Percentiles rank a stretch among this genome's conserved stretches.
phyloP scores from a whole-genome alignment of 768 basidiomycete species.

The Arthromyces matolae region DNA sequence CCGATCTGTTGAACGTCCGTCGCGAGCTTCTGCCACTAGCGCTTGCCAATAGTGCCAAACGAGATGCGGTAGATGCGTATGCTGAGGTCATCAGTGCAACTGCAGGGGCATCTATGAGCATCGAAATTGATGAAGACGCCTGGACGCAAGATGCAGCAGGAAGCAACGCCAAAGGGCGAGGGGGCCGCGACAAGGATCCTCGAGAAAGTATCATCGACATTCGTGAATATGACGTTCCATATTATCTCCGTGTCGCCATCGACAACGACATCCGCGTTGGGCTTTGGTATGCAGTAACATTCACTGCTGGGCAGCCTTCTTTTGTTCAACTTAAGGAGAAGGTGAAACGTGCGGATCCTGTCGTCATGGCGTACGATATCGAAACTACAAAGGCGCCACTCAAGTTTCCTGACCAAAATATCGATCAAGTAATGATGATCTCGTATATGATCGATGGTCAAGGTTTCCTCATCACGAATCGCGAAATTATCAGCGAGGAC shows the following conservation, averaged over 20 bases:
- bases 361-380: slow-evolving; percentile 99
- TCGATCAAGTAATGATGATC: slow-evolving; percentile 99
- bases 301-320: slow-evolving; percentile 73
- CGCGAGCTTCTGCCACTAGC: slow-evolving; percentile 90
- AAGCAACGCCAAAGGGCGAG: slow-evolving; percentile 27
- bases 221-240: slow-evolving; percentile 94
- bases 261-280: slow-evolving; percentile 98
- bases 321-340: slow-evolving; percentile 73
- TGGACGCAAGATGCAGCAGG: slow-evolving; percentile 44
- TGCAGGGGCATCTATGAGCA: slow-evolving; percentile 59
- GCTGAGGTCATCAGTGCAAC: slow-evolving; percentile 91
- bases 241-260: slow-evolving; percentile 98
- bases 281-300: slow-evolving; percentile 92
- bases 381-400: slow-evolving; percentile 99
- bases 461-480: slow-evolving; percentile 95
- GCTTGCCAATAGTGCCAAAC: slow-evolving; percentile 84
- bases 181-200: slow-evolving; percentile 69
- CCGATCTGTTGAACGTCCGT: slow-evolving; percentile 83
- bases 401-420: slow-evolving; percentile 93
- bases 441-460: slow-evolving; percentile 99
- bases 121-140: slow-evolving; percentile 62
- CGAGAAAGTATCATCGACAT: slow-evolving; percentile 90
- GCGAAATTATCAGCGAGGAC: slow-evolving; percentile 95
- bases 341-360: slow-evolving; percentile 97
- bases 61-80: slow-evolving; percentile 94